Base-by-base conservation (phyloP, 257 asterid genomes). In the Catharanthus roseus region DNA sequence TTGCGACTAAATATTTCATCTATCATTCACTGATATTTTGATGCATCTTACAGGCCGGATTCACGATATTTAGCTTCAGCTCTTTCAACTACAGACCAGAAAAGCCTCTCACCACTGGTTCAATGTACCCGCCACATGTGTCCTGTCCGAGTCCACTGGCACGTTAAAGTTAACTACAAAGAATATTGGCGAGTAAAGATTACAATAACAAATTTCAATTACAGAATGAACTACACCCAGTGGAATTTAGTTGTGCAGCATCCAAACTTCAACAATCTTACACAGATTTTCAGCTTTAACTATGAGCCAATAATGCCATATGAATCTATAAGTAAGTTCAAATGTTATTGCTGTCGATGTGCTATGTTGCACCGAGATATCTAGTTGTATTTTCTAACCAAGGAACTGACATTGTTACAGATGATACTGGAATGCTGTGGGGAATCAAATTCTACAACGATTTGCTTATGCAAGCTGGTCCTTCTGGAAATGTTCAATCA, bases 61-160 rank as follows among this genome's bases (percentile, higher is more conserved):
- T 75, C 85, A 7, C 81, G 77, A 2, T 47, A 73, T 70, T 71
- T 78, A 58, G 78, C 79, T 67, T 70, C 87, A 18, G 64, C 68
- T 5, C 77, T 77, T 61, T 16, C 79, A 47, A 74, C 31, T 26
- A 72, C 72, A 0, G 77, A 39, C 45, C 78, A 77, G 65, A 74
- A 76, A 58, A 77, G 45, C 61, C 24, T 50, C 38, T 21, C 73
- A 0, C 85, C 83, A 56, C 68, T 78, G 29, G 66, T 84, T 28
- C 82, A 68, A 19, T 85, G 89, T 31, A 79, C 85, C 29, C 68
- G 67, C 1, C 89, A 85, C 31, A 81, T 85, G 90, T 83, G 90
- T 74, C 90, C 88, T 1, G n/a, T 83, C 68, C 73, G 85, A 53
- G 80, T 83, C 49, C 90, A 85, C 33, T 85, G 90, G 90, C 90